Evolutionary conservation across 306 rosid genomes (phyloP).

Genomic region (Prunus mongolica): DNA sequence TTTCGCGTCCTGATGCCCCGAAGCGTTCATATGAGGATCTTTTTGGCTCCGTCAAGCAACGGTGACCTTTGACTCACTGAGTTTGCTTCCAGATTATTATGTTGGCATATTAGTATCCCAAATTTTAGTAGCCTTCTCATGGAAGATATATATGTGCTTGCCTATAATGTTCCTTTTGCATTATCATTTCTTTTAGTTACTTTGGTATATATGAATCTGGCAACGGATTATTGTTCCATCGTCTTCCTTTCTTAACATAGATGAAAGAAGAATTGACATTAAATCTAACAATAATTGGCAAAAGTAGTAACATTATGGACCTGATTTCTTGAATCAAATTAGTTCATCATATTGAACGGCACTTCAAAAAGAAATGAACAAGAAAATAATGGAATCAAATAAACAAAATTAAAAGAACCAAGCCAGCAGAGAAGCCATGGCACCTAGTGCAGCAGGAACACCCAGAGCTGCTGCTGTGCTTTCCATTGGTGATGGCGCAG

Average conservation of each 20-base stretch:
- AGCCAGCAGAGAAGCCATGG: constrained; percentile 36
- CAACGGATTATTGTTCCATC: neutral
- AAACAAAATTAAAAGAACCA: constrained; percentile 36
- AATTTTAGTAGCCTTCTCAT: constrained; percentile 13
- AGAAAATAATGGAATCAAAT: constrained; percentile 1
- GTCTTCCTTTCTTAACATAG: neutral
- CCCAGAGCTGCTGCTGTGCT: constrained; percentile 31
- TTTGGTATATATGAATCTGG: neutral
- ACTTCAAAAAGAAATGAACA: neutral
- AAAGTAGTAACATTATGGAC: neutral
- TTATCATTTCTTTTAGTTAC: neutral
- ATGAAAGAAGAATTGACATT: neutral
- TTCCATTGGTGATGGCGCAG: constrained; percentile 74
- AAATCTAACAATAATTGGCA: neutral
- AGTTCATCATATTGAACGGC: neutral
- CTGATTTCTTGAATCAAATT: neutral
- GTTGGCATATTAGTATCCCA: constrained; percentile 19
- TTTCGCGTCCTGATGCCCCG: constrained; percentile 67
- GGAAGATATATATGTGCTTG: constrained; percentile 13
- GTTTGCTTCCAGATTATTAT: constrained; percentile 3
- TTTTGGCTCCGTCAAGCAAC: constrained; percentile 72
- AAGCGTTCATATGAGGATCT: constrained; percentile 71
- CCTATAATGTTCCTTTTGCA: neutral
- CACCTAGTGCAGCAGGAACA: constrained; percentile 34
- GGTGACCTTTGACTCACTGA: constrained; percentile 23